Conservation (phyloP, 352 stramenopile genomes). For the Sclerospora graminicola region DNA sequence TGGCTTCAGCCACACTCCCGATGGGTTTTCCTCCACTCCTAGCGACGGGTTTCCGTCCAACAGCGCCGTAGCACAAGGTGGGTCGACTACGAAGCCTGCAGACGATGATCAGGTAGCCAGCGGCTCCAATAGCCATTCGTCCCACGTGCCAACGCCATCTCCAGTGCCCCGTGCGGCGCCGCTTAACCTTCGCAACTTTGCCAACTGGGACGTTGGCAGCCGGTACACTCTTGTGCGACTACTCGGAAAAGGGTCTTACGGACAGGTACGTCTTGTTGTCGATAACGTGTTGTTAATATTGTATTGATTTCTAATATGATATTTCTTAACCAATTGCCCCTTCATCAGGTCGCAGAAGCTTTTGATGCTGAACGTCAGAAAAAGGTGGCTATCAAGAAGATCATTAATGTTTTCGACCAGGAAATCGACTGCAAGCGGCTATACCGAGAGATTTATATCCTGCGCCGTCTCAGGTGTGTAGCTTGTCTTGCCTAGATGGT, state of each 20-base stretch:
- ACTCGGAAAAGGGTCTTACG: constrained; percentile 79
- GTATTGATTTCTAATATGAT: constrained; percentile 4
- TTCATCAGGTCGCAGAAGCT: constrained; percentile 51
- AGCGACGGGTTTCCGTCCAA: constrained; percentile 31
- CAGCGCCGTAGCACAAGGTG: constrained; percentile 3
- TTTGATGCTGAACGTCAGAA: constrained; percentile 71
- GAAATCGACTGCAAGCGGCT: constrained; percentile 83
- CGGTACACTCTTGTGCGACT: constrained; percentile 75
- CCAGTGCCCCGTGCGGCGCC: constrained; percentile 49
- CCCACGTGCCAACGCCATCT: constrained; percentile 46
- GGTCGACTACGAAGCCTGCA: constrained; percentile 13
- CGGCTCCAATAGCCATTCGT: constrained; percentile 15
- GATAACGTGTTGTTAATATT: background rate
- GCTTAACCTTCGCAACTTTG: constrained; percentile 74
- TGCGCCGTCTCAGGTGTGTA: constrained; percentile 62
- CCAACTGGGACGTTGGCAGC: constrained; percentile 72
- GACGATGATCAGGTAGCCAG: constrained; percentile 18
- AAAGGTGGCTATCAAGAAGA: constrained; percentile 86
- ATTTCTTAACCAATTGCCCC: constrained; percentile 1
- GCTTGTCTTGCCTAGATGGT: background rate
- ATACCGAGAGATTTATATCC: constrained; percentile 83
- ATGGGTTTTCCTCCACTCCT: constrained; percentile 55
- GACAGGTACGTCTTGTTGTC: constrained; percentile 34
- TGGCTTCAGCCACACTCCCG: constrained; percentile 48
- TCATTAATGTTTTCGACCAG: constrained; percentile 84